Base-by-base conservation (phyloP, 139 green algal genomes). In the Chlorella sorokiniana region DNA sequence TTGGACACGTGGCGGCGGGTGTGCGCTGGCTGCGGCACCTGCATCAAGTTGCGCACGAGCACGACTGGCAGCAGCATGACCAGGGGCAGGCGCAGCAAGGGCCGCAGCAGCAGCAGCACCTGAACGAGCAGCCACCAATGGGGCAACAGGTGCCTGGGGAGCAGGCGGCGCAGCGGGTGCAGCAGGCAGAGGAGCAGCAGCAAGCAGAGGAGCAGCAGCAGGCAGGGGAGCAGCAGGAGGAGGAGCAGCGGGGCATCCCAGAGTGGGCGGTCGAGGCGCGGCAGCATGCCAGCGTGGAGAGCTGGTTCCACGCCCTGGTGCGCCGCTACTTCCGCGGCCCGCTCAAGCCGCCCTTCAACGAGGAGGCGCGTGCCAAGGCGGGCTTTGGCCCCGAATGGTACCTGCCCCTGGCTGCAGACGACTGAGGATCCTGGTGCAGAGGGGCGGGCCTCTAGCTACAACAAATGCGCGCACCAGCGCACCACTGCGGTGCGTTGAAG, bases 281-380 rank as follows among this genome's bases (percentile, higher is more conserved):
- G 45, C 41, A 69, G 54, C 67, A 92, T 69, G 25, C 41, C 10
- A 87, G 56, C 3, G 91, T 95, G 10, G 86, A 94, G 82, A 22
- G n/a, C 8, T 94, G 90, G 88, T 97, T 97, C 81, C 94, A 95
- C 62, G 54, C 73, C 0, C 89, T 96, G 4, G 88, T 97, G 2
- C 79, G 86, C 23, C 35, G 35, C 45, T 84, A 97, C 89, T 97
- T 97, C 82, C 89, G 87, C 38, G 93, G 93, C 2, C 65, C 35
- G 2, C 80, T 96, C 1, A 96, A 94, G 88, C 94, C 94, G 4
- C 95, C 94, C 1, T 98, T 98, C 87, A 98, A 98, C 80, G 89
- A 94, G 3, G 88, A 88, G 35, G 95, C 95, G 0, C 70, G 95
- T 0, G 85, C 83, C 0, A 71, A 87, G 56, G 93, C 93, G 14